phyloP scores from a whole-genome alignment of 306 rosid species.

The Morella rubra region DNA sequence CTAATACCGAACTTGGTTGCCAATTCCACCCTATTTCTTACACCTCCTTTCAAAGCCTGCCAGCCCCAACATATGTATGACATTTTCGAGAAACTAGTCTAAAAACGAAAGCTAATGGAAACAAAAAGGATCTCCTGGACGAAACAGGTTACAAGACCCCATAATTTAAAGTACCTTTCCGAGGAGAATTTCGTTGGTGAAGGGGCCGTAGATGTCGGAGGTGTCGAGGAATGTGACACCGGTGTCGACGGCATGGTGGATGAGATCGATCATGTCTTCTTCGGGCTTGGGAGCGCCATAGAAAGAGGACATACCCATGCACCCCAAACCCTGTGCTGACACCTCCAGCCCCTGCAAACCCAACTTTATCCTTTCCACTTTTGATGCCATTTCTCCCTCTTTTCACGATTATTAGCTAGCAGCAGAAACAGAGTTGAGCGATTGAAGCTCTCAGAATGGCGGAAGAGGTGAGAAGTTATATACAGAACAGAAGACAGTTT shows the following conservation, averaged over 20 bases:
- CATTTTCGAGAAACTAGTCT: too few relatives aligned
- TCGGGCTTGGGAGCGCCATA: conserved; percentile 70
- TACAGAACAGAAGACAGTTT: too few relatives aligned
- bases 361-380: conserved; percentile 32
- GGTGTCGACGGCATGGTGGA: conserved; percentile 48
- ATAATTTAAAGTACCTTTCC: conserved; percentile 29
- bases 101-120: too few relatives aligned
- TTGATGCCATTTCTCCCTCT: conserved; percentile 11
- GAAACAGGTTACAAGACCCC: too few relatives aligned
- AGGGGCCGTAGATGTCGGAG: conserved; percentile 55
- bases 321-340: conserved; percentile 48
- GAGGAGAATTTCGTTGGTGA: conserved; percentile 49
- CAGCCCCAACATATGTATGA: neutral
- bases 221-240: conserved; percentile 75
- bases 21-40: conserved; percentile 47
- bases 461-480: too few relatives aligned
- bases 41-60: conserved; percentile 44
- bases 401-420: too few relatives aligned
- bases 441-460: too few relatives aligned
- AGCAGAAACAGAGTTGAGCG: too few relatives aligned
- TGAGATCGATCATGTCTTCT: conserved; percentile 59
- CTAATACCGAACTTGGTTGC: conserved; percentile 58
- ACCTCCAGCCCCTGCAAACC: conserved; percentile 45
- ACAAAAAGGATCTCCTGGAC: too few relatives aligned
- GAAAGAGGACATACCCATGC: conserved; percentile 67